phyloP scores from a whole-genome alignment of 2,329 filamentous ascomycete species.

The Apiospora arundinis region DNA sequence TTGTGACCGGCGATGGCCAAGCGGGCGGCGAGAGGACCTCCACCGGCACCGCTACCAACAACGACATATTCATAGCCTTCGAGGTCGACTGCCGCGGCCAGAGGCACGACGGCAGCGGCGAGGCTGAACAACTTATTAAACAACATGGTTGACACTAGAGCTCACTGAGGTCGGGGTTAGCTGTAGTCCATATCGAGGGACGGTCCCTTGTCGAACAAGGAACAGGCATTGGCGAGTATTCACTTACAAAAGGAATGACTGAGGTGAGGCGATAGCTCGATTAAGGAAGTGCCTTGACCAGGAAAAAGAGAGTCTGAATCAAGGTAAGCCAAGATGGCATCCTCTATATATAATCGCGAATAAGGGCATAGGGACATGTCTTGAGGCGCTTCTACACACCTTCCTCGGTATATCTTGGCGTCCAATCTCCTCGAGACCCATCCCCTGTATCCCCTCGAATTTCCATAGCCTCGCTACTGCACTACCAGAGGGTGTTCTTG shows the following conservation, averaged over 20 bases:
- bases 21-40: slow-evolving; percentile 62
- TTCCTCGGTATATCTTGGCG: background rate
- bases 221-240: background rate
- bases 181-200: background rate
- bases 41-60: slow-evolving; percentile 66
- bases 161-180: background rate
- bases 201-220: background rate
- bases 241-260: slow-evolving; percentile 21
- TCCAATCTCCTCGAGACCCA: slow-evolving; percentile 9
- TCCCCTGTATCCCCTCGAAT: slow-evolving; percentile 2
- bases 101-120: slow-evolving; percentile 29
- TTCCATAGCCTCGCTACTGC: background rate
- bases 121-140: slow-evolving; percentile 26
- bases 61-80: slow-evolving; percentile 65
- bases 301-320: background rate
- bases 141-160: slow-evolving; percentile 21
- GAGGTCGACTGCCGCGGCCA: slow-evolving; percentile 34
- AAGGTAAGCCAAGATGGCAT: slow-evolving; percentile 6
- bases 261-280: slow-evolving; percentile 11
- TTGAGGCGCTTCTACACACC: background rate
- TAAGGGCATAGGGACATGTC: background rate
- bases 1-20: slow-evolving; percentile 64
- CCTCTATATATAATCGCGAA: slow-evolving; percentile 16
- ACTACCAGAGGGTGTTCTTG: background rate
- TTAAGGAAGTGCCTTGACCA: slow-evolving; percentile 6